phyloP scores from a whole-genome alignment of 169 alveolate species.

The Fabrea salina region DNA sequence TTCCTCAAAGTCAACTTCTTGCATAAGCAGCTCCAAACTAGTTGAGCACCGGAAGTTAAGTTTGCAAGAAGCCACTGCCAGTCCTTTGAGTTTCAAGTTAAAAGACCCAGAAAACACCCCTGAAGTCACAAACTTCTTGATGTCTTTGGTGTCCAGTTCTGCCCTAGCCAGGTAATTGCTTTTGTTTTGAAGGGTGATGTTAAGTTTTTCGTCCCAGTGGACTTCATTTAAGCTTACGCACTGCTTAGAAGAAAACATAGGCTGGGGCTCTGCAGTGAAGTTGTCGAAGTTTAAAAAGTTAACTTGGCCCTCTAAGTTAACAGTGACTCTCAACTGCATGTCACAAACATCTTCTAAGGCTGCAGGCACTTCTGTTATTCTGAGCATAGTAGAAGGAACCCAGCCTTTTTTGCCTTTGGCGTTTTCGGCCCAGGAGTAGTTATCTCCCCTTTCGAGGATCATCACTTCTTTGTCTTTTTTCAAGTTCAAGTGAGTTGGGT shows the following conservation, averaged over 20 bases:
- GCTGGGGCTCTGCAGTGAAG: not conserved
- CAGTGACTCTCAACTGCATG: not conserved
- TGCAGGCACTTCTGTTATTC: not conserved
- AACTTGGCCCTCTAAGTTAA: not conserved
- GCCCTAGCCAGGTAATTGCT: not conserved
- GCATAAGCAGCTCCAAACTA: not conserved
- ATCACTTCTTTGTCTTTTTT: conserved; percentile 19
- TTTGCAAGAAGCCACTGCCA: not conserved
- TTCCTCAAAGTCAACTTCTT: not conserved
- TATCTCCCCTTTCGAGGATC: not conserved
- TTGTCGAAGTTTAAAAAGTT: not conserved
- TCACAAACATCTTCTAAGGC: not conserved
- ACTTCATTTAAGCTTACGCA: not conserved
- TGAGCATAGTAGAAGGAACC: not conserved
- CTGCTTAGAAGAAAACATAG: not conserved
- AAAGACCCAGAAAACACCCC: not conserved
- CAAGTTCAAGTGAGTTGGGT: not conserved
- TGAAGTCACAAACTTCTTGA: not conserved
- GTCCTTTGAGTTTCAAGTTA: not conserved
- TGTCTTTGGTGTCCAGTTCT: not conserved
- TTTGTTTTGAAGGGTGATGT: not conserved
- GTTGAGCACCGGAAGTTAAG: not conserved
- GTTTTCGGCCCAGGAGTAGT: conserved; percentile 13
- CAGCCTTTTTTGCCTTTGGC: not conserved
- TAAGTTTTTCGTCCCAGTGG: not conserved